phyloP scores from a whole-genome alignment of 306 rosid genomes.

The Cicer pinnatifidum region DNA sequence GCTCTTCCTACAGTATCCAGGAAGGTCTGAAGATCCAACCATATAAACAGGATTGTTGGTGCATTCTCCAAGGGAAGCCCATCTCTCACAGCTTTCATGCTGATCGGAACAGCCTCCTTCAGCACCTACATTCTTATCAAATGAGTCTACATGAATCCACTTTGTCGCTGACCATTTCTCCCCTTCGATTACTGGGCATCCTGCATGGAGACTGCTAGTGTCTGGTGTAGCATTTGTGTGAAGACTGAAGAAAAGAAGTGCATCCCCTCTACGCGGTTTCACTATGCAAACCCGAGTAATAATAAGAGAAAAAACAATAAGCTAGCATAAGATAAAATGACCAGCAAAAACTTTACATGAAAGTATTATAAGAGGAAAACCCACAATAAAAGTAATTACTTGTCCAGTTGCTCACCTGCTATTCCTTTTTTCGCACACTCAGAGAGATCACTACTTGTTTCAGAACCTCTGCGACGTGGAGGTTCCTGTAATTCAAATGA shows the following conservation, averaged over 20 bases:
- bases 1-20: conserved; percentile 91
- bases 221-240: conserved; percentile 78
- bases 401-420: conserved; percentile 65
- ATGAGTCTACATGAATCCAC: conserved; percentile 94
- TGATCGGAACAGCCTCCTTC: conserved; percentile 69
- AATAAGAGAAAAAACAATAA: conserved; percentile 27
- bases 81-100: conserved; percentile 82
- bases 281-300: conserved; percentile 52
- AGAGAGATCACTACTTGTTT: conserved; percentile 64
- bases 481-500: conserved; percentile 59
- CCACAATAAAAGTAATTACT: conserved; percentile 4
- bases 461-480: conserved; percentile 62
- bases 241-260: conserved; percentile 97
- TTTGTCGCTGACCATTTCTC: conserved; percentile 99
- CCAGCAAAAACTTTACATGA: not conserved
- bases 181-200: conserved; percentile 96
- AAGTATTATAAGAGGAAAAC: conserved; percentile 11
- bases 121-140: conserved; percentile 64
- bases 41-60: conserved; percentile 79
- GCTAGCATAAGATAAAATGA: conserved; percentile 32
- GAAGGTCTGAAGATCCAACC: conserved; percentile 84
- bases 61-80: conserved; percentile 99
- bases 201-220: conserved; percentile 84
- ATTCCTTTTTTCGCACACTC: conserved; percentile 93
- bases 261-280: conserved; percentile 94